phyloP scores from a whole-genome alignment of 2,329 filamentous ascomycete species.

The Rutstroemia sydowiana region DNA sequence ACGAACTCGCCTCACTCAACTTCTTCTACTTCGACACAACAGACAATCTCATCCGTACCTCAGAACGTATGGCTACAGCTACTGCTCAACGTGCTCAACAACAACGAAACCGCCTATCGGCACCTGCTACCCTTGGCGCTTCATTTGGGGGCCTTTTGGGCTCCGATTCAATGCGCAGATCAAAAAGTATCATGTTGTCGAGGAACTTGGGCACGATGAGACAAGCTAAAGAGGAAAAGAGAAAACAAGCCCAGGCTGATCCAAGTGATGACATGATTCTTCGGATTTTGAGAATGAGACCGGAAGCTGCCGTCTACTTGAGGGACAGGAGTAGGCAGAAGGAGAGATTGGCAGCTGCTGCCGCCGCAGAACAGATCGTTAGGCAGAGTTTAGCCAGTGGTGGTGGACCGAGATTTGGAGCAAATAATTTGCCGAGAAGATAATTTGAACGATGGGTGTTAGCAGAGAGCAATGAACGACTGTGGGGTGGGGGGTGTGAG shows the following conservation, averaged over 20 bases:
- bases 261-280: slow-evolving; percentile 98
- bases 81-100: slow-evolving; percentile 69
- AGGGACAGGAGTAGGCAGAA: slow-evolving; percentile 89
- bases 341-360: slow-evolving; percentile 82
- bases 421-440: slow-evolving; percentile 29
- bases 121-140: slow-evolving; percentile 49
- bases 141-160: slow-evolving; percentile 55
- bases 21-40: slow-evolving; percentile 98
- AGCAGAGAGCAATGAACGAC: background rate
- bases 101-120: slow-evolving; percentile 65
- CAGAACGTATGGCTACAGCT: slow-evolving; percentile 88
- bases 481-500: background rate
- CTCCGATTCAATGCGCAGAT: slow-evolving; percentile 57
- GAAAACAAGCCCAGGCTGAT: slow-evolving; percentile 91
- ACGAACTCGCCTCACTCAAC: slow-evolving; percentile 84
- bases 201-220: slow-evolving; percentile 94
- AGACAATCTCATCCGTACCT: slow-evolving; percentile 87
- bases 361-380: slow-evolving; percentile 90
- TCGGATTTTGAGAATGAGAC: slow-evolving; percentile 87
- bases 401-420: slow-evolving; percentile 30
- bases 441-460: slow-evolving; percentile 8
- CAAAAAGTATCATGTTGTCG: slow-evolving; percentile 84
- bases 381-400: slow-evolving; percentile 73
- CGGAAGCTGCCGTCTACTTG: slow-evolving; percentile 80
- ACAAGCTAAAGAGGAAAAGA: slow-evolving; percentile 90